Base-by-base conservation (phyloP, 139 green algal genomes). In the Astrephomene gubernaculifera region DNA sequence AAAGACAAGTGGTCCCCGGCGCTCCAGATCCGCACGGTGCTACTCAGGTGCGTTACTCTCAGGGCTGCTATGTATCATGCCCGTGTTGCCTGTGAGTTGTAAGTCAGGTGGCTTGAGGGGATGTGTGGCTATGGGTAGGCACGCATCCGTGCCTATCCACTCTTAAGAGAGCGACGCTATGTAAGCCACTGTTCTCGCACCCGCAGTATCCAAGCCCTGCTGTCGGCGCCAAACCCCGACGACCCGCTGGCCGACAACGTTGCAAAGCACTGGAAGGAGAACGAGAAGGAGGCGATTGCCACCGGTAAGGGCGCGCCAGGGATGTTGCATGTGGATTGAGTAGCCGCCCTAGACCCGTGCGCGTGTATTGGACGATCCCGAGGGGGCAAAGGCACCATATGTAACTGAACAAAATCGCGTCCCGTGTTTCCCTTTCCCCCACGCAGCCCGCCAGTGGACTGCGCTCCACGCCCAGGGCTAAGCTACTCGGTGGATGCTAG, bases 1-100 rank as follows among this genome's bases (percentile, higher is more conserved):
- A 99, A 99, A 86, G 98, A 99, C 91, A 99, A 99, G 90, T 99
- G 98, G 98, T 97, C 92, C 73, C 98, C 98, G 33, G 98, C 98
- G 0, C 91, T 99, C 35, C 98, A 99, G 92, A 99, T 99, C 75
- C 92, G 97, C 53, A 99, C 97, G 4, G 97, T 99, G 41, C 83
- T 99, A 61, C 92, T 99, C 49, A 98, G 94, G 94, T 95, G 70
- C n/a, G n/a, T n/a, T n/a, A n/a, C n/a, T n/a, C n/a, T n/a, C n/a
- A n/a, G n/a, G 44, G 81, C 9, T 7, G 4, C 41, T n/a, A 3
- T 4, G 35, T 2, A 6, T 31, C 0, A 5, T 29, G n/a, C n/a
- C n/a, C n/a, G n/a, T n/a, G n/a, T n/a, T n/a, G n/a, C n/a, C n/a
- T n/a, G n/a, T n/a, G n/a, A n/a, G n/a, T n/a, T n/a, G n/a, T n/a